Conservation (phyloP, 257 asterid species). For the Verbascum thapsus region DNA sequence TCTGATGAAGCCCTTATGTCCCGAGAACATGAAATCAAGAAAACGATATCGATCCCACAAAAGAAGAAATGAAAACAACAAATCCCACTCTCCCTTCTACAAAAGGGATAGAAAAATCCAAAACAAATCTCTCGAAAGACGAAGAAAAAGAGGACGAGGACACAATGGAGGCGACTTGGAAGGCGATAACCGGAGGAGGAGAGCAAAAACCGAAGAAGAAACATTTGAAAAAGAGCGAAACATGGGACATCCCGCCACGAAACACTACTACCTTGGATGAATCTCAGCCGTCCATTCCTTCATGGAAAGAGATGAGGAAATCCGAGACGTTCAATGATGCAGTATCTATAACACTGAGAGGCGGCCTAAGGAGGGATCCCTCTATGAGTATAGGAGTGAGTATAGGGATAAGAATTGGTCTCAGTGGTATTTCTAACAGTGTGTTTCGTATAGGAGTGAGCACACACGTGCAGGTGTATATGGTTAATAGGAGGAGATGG, state of each 20-base stretch:
- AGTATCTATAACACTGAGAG: constrained; percentile 49
- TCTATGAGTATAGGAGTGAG: constrained; percentile 48
- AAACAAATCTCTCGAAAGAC: not conserved
- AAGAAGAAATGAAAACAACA: no score
- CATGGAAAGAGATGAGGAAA: constrained; percentile 57
- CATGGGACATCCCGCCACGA: constrained; percentile 37
- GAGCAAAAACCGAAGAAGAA: constrained; percentile 29
- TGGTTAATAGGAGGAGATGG: constrained; percentile 3
- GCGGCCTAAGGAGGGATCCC: constrained; percentile 65
- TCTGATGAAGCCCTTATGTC: no score
- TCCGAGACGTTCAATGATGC: constrained; percentile 70
- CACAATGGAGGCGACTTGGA: constrained; percentile 74
- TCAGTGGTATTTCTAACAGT: constrained; percentile 1
- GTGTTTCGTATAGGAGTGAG: constrained; percentile 10
- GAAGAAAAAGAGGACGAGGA: constrained; percentile 26
- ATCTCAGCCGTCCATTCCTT: constrained; percentile 33
- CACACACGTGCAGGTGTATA: not conserved
- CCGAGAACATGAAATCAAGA: no score
- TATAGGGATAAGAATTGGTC: constrained; percentile 7
- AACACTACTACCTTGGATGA: constrained; percentile 28
- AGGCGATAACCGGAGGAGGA: constrained; percentile 45
- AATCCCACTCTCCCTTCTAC: no score
- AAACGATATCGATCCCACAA: not conserved
- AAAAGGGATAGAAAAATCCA: not conserved
- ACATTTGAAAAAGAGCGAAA: constrained; percentile 50